Percentiles rank a stretch among this genome's conserved stretches.
These are phyloP conservation scores for Friedmanniomyces simplex DNA, from an alignment of 495 filamentous ascomycete species.

Conservation along the genomic window DNA sequence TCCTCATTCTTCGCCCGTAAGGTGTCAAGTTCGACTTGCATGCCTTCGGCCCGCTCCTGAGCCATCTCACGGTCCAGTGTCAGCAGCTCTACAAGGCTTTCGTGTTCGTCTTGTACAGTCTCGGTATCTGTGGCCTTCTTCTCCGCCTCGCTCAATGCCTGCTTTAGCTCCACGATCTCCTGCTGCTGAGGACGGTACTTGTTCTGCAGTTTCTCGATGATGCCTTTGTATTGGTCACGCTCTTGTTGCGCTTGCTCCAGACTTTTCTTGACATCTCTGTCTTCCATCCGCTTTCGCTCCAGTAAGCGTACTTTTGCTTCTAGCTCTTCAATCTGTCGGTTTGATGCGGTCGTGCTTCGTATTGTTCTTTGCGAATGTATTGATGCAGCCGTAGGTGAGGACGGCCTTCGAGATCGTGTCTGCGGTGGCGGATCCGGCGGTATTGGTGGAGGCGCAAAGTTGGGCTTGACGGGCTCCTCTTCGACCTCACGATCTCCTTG, in stretches of 20 bases:
- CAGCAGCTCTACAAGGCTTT: slow-evolving; percentile 75
- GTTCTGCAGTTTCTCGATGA: slow-evolving; percentile 83
- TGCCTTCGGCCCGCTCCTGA: slow-evolving; percentile 75
- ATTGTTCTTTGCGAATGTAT: slow-evolving; percentile 18
- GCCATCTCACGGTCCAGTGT: slow-evolving; percentile 92
- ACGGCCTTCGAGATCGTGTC: slow-evolving; percentile 14
- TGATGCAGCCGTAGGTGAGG: slow-evolving; percentile 29
- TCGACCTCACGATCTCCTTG: background rate
- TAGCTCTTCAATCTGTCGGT: slow-evolving; percentile 44
- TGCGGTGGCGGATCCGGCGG: slow-evolving; percentile 12
- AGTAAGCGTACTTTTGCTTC: slow-evolving; percentile 29
- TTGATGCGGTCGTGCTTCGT: slow-evolving; percentile 22
- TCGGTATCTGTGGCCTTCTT: slow-evolving; percentile 57
- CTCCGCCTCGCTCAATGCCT: slow-evolving; percentile 66
- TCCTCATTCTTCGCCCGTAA: slow-evolving; percentile 69
- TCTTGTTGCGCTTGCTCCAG: slow-evolving; percentile 70
- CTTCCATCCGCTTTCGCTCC: slow-evolving; percentile 49
- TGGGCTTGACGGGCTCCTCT: slow-evolving; percentile 6
- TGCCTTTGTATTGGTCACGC: slow-evolving; percentile 72
- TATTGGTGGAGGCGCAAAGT: slow-evolving; percentile 18
- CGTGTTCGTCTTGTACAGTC: slow-evolving; percentile 66
- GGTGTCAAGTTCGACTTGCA: slow-evolving; percentile 70
- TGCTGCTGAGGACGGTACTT: slow-evolving; percentile 83
- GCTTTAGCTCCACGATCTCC: slow-evolving; percentile 65
- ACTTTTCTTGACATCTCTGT: slow-evolving; percentile 74